Evolutionary conservation across 129 eudicot species (phyloP), one percentile per base, ranked within the genome.

Genomic region (Pittosporum tobira): DNA sequence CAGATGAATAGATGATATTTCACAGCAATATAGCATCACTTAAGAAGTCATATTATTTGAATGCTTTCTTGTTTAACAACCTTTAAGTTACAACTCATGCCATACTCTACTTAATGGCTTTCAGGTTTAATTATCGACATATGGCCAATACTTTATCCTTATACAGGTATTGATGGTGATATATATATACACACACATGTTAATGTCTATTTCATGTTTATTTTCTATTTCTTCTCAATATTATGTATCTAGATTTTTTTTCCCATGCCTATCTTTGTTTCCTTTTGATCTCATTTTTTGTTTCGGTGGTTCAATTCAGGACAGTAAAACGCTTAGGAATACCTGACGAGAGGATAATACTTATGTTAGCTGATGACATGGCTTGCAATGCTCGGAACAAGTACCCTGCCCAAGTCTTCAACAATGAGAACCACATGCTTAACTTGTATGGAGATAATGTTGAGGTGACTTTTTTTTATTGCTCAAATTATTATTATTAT

Each of bases 301-400:
- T n/a, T 50, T n/a, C n/a, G n/a, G 27, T 51, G 40, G 48, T 70
- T 67, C 29, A 3, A 38, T 70, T 59, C 65, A 91, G 98, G 84
- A 91, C 98, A 0, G 98, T 91, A 23, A 91, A 91, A 59, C 73
- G 98, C 48, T 70, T 91, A 58, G 98, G 98, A 26, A 91, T 91
- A 77, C 98, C 98, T 19, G 98, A 91, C 74, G 98, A 91, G 73
- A 81, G 96, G 74, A 91, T 91, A 63, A 91, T 91, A 63, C 87
- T 91, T 44, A 91, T 91, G 98, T 71, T 91, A 68, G 98, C 98
- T 66, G 98, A 91, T 86, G 98, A 91, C 47, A 91, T 91, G 99
- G 99, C 96, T 59, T 91, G 99, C 75, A 91, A 91, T 80, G 79
- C 96, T 38, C 80, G 98, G 40, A 91, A 91, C 79, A 91, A 87